phyloP scores from a whole-genome alignment of 1,284 basidiomycete species.

The Cystobasidiaceae sp. region DNA sequence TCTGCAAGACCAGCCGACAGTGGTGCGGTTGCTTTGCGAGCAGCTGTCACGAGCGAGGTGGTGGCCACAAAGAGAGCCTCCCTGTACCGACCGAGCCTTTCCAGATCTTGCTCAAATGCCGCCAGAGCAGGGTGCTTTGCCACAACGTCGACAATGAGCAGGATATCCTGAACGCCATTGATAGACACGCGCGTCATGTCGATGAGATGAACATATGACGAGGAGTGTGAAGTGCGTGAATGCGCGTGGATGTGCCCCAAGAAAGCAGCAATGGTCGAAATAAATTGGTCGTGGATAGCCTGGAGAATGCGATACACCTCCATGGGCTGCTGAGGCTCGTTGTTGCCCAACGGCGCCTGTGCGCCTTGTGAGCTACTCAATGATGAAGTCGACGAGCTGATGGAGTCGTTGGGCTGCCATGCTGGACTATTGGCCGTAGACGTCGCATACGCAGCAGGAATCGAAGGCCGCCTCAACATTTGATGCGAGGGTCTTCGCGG shows the following conservation, averaged over 20 bases:
- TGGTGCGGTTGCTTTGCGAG: slow-evolving; percentile 55
- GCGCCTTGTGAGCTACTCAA: slow-evolving; percentile 6
- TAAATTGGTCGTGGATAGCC: slow-evolving; percentile 66
- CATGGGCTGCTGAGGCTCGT: slow-evolving; percentile 4
- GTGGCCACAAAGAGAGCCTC: slow-evolving; percentile 80
- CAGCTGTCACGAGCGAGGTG: slow-evolving; percentile 78
- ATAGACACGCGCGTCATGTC: slow-evolving; percentile 90
- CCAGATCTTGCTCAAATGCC: slow-evolving; percentile 47
- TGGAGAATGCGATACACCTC: slow-evolving; percentile 26
- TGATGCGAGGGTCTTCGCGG: slow-evolving; percentile 7
- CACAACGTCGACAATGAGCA: slow-evolving; percentile 87
- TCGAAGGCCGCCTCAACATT: slow-evolving; percentile 20
- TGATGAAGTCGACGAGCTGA: slow-evolving; percentile 24
- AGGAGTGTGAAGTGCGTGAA: slow-evolving; percentile 70
- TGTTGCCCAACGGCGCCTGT: neutral
- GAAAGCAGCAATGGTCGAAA: slow-evolving; percentile 91
- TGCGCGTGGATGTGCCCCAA: slow-evolving; percentile 95
- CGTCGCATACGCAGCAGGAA: slow-evolving; percentile 24
- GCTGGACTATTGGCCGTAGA: slow-evolving; percentile 3
- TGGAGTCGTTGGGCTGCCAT: slow-evolving; percentile 25
- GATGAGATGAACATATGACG: slow-evolving; percentile 85
- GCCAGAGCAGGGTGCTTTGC: slow-evolving; percentile 8
- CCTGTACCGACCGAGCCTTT: slow-evolving; percentile 63
- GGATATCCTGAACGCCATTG: slow-evolving; percentile 81
- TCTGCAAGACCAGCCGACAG: slow-evolving; percentile 18